Conservation (phyloP, 371 early-diverging fungal species). For the Catenaria anguillulae region DNA sequence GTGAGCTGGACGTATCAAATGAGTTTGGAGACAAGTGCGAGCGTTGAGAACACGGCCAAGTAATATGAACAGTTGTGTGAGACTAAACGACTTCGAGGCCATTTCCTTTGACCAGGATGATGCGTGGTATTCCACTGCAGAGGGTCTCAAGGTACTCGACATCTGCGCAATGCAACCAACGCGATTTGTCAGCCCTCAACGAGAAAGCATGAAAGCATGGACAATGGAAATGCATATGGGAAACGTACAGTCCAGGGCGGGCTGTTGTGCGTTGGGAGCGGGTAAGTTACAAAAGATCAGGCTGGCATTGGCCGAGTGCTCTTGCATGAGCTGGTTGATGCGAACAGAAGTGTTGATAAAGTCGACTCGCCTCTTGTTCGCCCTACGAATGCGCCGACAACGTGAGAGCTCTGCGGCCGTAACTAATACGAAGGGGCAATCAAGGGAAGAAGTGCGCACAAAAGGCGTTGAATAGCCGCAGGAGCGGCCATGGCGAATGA, state of each 20-base stretch:
- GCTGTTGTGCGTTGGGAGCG: conserved; percentile 8
- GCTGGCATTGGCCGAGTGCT: conserved; percentile 10
- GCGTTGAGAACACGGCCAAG: too few relatives aligned
- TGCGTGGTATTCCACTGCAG: conserved; percentile 10
- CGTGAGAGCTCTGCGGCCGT: neutral
- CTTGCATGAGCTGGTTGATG: conserved; percentile 15
- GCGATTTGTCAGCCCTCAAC: too few relatives aligned
- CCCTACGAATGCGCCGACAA: neutral
- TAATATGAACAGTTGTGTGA: too few relatives aligned
- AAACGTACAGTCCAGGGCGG: conserved; percentile 6
- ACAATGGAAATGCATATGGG: neutral
- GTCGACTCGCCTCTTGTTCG: conserved; percentile 3
- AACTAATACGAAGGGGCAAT: too few relatives aligned
- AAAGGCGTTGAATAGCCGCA: neutral
- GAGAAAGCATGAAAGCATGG: too few relatives aligned
- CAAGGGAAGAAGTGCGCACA: neutral
- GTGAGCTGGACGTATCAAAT: too few relatives aligned
- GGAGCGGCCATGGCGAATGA: neutral
- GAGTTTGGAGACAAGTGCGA: too few relatives aligned
- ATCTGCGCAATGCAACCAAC: conserved; percentile 3
- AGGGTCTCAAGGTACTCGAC: conserved; percentile 19
- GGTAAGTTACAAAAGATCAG: conserved; percentile 19
- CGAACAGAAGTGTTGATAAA: conserved; percentile 13
- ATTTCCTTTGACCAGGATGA: conserved; percentile 20
- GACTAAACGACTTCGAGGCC: conserved; percentile 19